Evolutionary conservation across 805 yeast species (phyloP).

Genomic region (Metschnikowia orientalis): DNA sequence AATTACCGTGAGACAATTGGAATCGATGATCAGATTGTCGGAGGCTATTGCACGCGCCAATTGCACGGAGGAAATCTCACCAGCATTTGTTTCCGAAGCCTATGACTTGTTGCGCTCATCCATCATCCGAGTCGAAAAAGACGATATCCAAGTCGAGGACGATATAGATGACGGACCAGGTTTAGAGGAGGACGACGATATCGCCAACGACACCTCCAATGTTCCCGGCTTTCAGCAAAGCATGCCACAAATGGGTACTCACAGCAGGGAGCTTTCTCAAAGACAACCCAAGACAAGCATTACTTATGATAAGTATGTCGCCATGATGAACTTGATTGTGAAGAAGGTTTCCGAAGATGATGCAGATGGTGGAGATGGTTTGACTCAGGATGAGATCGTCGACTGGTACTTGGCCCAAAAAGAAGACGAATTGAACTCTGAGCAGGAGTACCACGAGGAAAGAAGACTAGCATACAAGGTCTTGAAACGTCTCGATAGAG

Average conservation of each 20-base stretch:
- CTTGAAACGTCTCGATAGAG: constrained; percentile 75
- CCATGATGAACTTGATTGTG: constrained; percentile 77
- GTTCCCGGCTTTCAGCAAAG: constrained; percentile 15
- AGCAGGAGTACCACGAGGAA: constrained; percentile 67
- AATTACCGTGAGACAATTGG: constrained; percentile 95
- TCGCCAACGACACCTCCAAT: constrained; percentile 5
- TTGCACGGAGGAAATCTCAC: constrained; percentile 83
- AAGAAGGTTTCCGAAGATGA: constrained; percentile 54
- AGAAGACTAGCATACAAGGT: constrained; percentile 73
- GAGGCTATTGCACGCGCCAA: constrained; percentile 98
- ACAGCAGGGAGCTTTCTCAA: constrained; percentile 3
- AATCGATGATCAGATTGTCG: constrained; percentile 84
- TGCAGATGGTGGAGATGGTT: constrained; percentile 49
- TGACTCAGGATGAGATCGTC: constrained; percentile 64
- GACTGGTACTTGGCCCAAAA: constrained; percentile 75
- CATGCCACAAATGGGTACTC: constrained; percentile 1
- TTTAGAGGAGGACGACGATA: constrained; percentile 15
- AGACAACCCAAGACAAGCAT: constrained; percentile 40
- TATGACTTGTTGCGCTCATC: constrained; percentile 85
- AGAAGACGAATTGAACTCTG: constrained; percentile 67
- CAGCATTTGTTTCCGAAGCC: constrained; percentile 88
- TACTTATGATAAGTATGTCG: constrained; percentile 80
- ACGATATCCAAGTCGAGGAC: constrained; percentile 84
- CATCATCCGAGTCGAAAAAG: constrained; percentile 89
- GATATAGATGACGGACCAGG: constrained; percentile 36